Conservation (phyloP, 108 stramenopile genomes). For the Tribonema minus region DNA sequence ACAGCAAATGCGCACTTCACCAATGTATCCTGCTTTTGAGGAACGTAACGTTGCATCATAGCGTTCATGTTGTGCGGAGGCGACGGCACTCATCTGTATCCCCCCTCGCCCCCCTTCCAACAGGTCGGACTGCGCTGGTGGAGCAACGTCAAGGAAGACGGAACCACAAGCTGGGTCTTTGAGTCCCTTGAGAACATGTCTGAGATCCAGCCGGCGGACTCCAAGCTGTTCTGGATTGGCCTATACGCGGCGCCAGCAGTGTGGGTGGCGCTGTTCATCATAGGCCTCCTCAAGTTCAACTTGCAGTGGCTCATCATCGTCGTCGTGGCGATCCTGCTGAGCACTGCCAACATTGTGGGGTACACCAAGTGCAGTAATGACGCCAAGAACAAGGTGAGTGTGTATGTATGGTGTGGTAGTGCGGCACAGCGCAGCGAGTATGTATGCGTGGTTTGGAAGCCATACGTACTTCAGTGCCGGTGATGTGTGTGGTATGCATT, state of each 20-base stretch:
- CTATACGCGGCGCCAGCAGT: slow-evolving; percentile 75
- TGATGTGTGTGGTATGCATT: no score
- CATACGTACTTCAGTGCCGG: no score
- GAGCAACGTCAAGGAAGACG: slow-evolving; percentile 74
- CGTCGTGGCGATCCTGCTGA: slow-evolving; percentile 71
- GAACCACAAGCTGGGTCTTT: slow-evolving; percentile 82
- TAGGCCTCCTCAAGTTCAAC: slow-evolving; percentile 71
- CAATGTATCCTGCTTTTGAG: no score
- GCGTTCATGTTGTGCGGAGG: no score
- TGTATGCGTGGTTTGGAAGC: no score
- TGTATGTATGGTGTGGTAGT: no score
- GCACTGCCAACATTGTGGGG: slow-evolving; percentile 82
- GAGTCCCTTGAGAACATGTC: slow-evolving; percentile 66
- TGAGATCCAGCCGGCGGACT: slow-evolving; percentile 66
- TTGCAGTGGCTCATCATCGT: slow-evolving; percentile 81
- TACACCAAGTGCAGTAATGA: slow-evolving; percentile 78
- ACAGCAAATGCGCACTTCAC: no score
- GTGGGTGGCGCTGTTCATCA: slow-evolving; percentile 70
- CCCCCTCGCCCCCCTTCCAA: no score
- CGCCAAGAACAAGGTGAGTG: slow-evolving; percentile 28
- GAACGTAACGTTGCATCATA: no score
- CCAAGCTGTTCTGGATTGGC: slow-evolving; percentile 81
- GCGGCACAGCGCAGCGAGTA: no score
- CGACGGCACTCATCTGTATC: no score
- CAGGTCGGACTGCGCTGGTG: slow-evolving; percentile 95